Evolutionary conservation across 805 yeast species (phyloP).

Genomic region (Kodamaea kakaduensis): DNA sequence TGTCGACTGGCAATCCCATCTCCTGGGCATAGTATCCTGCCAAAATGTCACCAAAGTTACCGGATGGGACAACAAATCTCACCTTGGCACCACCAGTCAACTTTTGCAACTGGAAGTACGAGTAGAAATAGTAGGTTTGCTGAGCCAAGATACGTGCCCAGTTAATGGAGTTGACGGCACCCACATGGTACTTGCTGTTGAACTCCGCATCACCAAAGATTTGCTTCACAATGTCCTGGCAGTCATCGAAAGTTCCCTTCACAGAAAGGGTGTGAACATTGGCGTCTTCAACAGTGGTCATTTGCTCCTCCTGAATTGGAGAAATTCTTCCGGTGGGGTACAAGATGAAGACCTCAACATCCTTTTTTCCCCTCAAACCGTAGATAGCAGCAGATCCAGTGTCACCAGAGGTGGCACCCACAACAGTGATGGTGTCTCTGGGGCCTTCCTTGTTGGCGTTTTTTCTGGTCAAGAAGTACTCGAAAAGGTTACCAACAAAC

Average conservation of each 20-base stretch:
- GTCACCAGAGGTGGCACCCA: conserved; percentile 99
- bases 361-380: conserved; percentile 94
- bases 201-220: conserved; percentile 87
- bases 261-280: conserved; percentile 95
- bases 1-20: conserved; percentile 91
- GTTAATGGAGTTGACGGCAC: conserved; percentile 97
- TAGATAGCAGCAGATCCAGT: conserved; percentile 99
- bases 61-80: conserved; percentile 92
- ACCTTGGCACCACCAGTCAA: conserved; percentile 34
- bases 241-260: conserved; percentile 95
- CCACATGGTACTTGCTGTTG: conserved; percentile 86
- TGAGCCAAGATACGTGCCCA: conserved; percentile 99
- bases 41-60: conserved; percentile 96
- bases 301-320: conserved; percentile 96
- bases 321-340: conserved; percentile 98
- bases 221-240: conserved; percentile 94
- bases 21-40: conserved; percentile 94
- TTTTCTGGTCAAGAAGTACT: conserved; percentile 77
- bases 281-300: conserved; percentile 91
- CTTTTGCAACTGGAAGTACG: conserved; percentile 71
- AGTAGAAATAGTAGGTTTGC: conserved; percentile 91
- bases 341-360: conserved; percentile 93
- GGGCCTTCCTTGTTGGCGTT: conserved; percentile 52
- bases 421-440: conserved; percentile 86
- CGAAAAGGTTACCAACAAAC: conserved; percentile 95